Evolutionary conservation across 2,329 filamentous ascomycete genomes (phyloP), one percentile per base, ranked within the genome.

Genomic region (Paraconiothyrium brasiliense): DNA sequence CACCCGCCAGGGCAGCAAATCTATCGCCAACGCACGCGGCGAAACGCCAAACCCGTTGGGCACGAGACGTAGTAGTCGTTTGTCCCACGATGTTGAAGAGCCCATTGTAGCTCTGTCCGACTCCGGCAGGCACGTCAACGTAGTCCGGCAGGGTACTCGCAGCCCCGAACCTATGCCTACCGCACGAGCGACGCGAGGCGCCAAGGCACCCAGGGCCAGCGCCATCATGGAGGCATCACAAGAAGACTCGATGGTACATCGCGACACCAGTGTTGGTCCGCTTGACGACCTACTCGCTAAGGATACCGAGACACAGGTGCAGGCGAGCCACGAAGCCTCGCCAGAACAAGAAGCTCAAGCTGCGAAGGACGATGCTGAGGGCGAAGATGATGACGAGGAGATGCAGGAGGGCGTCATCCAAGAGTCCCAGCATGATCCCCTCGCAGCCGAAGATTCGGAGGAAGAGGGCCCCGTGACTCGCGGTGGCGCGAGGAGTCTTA

Each of bases 91-190:
- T 65, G 79, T 84, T 4, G 83, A 85, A 30, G 83, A 85, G 39
- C 83, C 85, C 37, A 82, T 89, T 14, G 78, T 87, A 49, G 85
- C 84, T 16, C 77, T 89, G 48, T 85, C 86, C 3, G 84, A 86
- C 64, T 88, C 86, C 8, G 87, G 87, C 20, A 84, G 81, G 61
- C 86, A 89, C 72, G 81, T 83, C 60, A 76, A 85, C 57, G 80
- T 86, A 4, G 79, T 87, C 10, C 81, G 86, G 62, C 79, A 82
- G 65, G 85, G 83, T 30, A 87, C 86, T 2, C 79, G 78, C 44
- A 88, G 83, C 59, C 83, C 77, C 1, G 76, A 79, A 62, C 74
- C 86, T 5, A 74, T 78, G 4, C 82, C 86, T 61, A 66, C 79
- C 61, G 66, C 79, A 14, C 74, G 76, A 34, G 71, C 77, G n/a